Conservation (phyloP, 1,139 yeast genomes). For the Saccharomyces pastorianus region DNA sequence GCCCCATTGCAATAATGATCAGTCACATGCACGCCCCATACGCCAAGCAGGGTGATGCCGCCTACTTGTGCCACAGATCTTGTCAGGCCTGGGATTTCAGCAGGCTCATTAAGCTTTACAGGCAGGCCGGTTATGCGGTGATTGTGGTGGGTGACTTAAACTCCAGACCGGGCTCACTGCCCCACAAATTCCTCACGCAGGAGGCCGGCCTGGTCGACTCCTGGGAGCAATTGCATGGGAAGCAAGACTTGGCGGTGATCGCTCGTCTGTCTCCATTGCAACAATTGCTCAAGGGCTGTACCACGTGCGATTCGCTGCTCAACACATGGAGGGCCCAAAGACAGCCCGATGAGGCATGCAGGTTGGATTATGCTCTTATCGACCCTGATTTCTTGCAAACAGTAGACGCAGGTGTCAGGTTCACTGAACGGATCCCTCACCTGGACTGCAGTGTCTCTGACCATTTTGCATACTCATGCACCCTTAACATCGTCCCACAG, state of each 20-base stretch:
- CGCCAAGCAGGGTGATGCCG: slow-evolving; percentile 71
- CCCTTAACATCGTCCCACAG: slow-evolving; percentile 33
- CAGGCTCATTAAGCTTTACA: slow-evolving; percentile 52
- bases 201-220: slow-evolving; percentile 71
- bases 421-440: slow-evolving; percentile 58
- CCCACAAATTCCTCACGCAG: slow-evolving; percentile 61
- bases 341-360: slow-evolving; percentile 65
- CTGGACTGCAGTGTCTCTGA: slow-evolving; percentile 69
- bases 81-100: slow-evolving; percentile 97
- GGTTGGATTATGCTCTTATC: slow-evolving; percentile 83
- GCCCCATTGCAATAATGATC: slow-evolving; percentile 70
- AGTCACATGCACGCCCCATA: slow-evolving; percentile 99
- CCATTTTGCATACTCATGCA: slow-evolving; percentile 81
- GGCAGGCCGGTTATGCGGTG: slow-evolving; percentile 72
- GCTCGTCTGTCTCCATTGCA: slow-evolving; percentile 51
- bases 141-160: slow-evolving; percentile 90
- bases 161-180: slow-evolving; percentile 78
- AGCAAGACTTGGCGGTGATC: slow-evolving; percentile 36
- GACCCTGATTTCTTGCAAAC: slow-evolving; percentile 50
- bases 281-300: slow-evolving; percentile 67
- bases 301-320: slow-evolving; percentile 79
- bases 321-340: slow-evolving; percentile 78
- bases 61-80: slow-evolving; percentile 82
- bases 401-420: slow-evolving; percentile 55
- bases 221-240: slow-evolving; percentile 65